Evolutionary conservation across 371 early-diverging fungal species (phyloP).

Genomic region (Blakeslea trispora): DNA sequence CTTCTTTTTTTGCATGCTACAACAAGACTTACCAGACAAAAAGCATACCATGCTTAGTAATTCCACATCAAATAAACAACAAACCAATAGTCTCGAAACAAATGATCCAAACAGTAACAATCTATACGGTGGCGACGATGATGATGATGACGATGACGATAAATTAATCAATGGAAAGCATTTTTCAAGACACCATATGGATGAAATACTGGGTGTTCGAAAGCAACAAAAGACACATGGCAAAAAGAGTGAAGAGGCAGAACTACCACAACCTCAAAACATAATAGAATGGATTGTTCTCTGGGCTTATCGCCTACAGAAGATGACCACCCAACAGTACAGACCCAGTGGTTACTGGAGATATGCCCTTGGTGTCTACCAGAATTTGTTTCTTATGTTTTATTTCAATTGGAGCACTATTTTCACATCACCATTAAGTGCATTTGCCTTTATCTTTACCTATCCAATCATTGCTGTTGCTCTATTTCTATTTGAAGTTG

Average conservation of each 20-base stretch:
- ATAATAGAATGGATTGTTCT: conserved; percentile 11
- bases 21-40: too few species aligned
- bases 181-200: conserved; percentile 4
- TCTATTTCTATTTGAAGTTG: conserved; percentile 29
- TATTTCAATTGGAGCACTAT: conserved; percentile 37
- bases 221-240: not conserved
- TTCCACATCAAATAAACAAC: too few species aligned
- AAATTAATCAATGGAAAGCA: not conserved
- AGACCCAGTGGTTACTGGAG: conserved; percentile 29
- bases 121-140: not conserved
- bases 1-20: too few species aligned
- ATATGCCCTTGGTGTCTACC: conserved; percentile 27
- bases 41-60: too few species aligned
- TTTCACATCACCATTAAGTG: conserved; percentile 34
- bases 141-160: conserved; percentile 3
- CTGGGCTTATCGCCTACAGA: conserved; percentile 2
- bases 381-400: conserved; percentile 34
- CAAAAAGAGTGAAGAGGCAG: not conserved
- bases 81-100: too few species aligned
- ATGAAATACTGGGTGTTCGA: not conserved
- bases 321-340: not conserved
- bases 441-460: conserved; percentile 25
- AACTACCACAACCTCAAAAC: conserved; percentile 1
- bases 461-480: conserved; percentile 27
- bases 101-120: too few species aligned